Base-by-base conservation (phyloP, 2,329 filamentous ascomycete genomes). In the Phyllosticta citrichinensis region DNA sequence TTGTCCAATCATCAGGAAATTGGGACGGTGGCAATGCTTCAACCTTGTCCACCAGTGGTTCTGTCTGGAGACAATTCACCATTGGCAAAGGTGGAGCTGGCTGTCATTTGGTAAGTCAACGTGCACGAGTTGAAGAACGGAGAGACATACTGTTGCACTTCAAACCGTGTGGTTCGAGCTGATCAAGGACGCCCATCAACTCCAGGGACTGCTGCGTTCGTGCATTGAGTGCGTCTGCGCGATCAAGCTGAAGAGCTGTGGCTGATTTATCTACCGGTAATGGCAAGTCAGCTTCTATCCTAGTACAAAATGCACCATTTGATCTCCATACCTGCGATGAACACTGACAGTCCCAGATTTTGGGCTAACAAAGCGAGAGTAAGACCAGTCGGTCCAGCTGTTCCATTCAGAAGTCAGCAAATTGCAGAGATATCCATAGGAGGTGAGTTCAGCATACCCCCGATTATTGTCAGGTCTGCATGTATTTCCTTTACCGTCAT, bases 1-100 rank as follows among this genome's bases (percentile, higher is more conserved):
- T 63, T 80, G 79, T 5, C 78, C 78, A 57, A 80, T 75, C 78
- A 80, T 80, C 53, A 80, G 70, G 22, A 80, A 80, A 63, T 79
- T 79, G 63, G 75, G 78, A 65, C 78, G 77, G 22, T 75, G 66
- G 3, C 73, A 73, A 64, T 80, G 73, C 55, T 78, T 70, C 4
- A 80, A 73, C 14, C 74, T 68, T 10, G 75, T 74, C 78, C 78
- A 80, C 78, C 78, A 80, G 19, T 75, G 68, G 63, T 73, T 79
- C 58, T 80, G 78, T 1, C 76, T 73, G 25, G 77, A 79, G 55
- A 74, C 77, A 80, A 80, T n/a, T 73, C 68, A 0, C 78, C 79
- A 9, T 77, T 68, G 3, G 72, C 72, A 58, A 79, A 80, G 0
- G 76, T 80, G 4, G 78, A 79, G 61, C 77, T 80, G 12, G 78